Evolutionary conservation across 2,329 filamentous ascomycete species (phyloP), one percentile per base, ranked within the genome.

Genomic region (Fusarium foetens): DNA sequence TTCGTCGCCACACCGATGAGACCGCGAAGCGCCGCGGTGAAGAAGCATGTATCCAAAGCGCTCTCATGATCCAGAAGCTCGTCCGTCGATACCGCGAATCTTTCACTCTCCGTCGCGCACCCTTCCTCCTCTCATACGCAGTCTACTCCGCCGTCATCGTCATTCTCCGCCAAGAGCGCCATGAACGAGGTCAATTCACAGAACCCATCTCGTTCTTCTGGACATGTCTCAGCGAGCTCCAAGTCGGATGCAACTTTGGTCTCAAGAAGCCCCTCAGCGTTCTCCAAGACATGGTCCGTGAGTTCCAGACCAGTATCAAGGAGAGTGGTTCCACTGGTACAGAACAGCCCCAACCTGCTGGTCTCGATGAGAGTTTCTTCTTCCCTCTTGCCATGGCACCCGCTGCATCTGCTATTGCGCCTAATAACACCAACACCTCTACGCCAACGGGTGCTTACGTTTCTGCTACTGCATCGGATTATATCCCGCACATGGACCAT

Each of bases 51-150:
- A 79, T 76, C 51, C 76, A 68, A 77, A 83, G 75, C 73, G 80
- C 72, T 39, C 66, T 70, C 69, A 82, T 70, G 80, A 82, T 83
- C 53, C 79, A 82, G 23, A 78, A 80, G 58, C 74, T 83, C 10
- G 77, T 81, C 8, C 75, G 77, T 2, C 72, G 79, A 16, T 85
- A 84, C 57, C 79, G 81, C 45, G 76, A 78, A 4, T 78, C 79
- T 0, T 84, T 84, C 43, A 82, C 80, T 2, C 76, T 85, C 0
- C 79, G 81, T 2, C 78, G 80, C 5, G 82, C 82, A 0, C 81
- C 81, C 4, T 85, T 84, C 72, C 63, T 85, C 8, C 76, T 84
- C 8, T 81, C 80, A 27, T 85, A 85, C 55, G 81, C 82, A 14
- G 76, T 83, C 5, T 85, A 84, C 72, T 80, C 78, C 1, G 78